phyloP scores from a whole-genome alignment of 2,329 filamentous ascomycete species.

The Aspergillus novoparasiticus region DNA sequence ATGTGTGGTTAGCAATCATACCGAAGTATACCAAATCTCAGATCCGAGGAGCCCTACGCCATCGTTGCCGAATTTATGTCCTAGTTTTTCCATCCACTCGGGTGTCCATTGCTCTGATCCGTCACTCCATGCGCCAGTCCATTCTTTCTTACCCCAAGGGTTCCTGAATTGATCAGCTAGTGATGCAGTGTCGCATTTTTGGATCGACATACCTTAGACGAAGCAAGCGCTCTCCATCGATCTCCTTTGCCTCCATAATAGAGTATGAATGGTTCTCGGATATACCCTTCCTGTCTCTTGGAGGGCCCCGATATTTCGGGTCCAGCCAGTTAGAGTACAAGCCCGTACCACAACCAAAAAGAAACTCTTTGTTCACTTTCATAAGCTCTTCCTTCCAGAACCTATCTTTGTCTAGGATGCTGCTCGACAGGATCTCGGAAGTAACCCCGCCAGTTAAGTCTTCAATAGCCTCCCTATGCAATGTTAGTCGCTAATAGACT shows the following conservation, averaged over 20 bases:
- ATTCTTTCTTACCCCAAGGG: slow-evolving; percentile 79
- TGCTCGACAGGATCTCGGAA: slow-evolving; percentile 48
- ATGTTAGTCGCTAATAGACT: neutral
- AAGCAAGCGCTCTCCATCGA: slow-evolving; percentile 65
- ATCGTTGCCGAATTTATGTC: slow-evolving; percentile 76
- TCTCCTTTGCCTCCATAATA: slow-evolving; percentile 62
- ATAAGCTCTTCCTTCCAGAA: slow-evolving; percentile 84
- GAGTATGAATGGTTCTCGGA: slow-evolving; percentile 58
- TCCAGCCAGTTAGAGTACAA: slow-evolving; percentile 49
- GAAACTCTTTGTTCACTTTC: slow-evolving; percentile 77
- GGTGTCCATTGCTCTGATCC: slow-evolving; percentile 84
- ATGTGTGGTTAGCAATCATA: slow-evolving; percentile 11
- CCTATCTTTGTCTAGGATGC: slow-evolving; percentile 66
- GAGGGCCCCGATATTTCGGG: slow-evolving; percentile 35
- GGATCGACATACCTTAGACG: slow-evolving; percentile 55
- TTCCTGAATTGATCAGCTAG: slow-evolving; percentile 56
- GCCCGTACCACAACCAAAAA: slow-evolving; percentile 51
- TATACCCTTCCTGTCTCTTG: slow-evolving; percentile 47
- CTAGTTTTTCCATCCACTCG: slow-evolving; percentile 72
- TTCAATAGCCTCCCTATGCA: slow-evolving; percentile 56
- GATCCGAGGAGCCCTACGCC: slow-evolving; percentile 48
- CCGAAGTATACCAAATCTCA: neutral
- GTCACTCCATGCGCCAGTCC: slow-evolving; percentile 80
- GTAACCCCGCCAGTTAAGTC: slow-evolving; percentile 59
- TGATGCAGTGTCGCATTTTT: neutral